phyloP scores from a whole-genome alignment of 2,329 filamentous ascomycete genomes.

The Fusarium abutilonis region DNA sequence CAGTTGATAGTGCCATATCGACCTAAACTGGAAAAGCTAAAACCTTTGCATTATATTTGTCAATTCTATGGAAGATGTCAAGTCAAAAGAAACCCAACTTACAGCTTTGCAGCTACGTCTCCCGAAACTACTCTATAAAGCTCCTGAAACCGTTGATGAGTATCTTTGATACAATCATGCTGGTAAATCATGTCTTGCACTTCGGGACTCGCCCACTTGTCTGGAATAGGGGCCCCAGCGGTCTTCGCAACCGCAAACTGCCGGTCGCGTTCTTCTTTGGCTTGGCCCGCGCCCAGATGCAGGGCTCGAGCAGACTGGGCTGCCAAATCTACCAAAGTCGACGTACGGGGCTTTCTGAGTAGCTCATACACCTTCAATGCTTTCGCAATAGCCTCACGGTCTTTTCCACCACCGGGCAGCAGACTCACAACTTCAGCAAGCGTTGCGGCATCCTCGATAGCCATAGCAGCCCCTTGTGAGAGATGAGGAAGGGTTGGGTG shows the following conservation, averaged over 20 bases:
- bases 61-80: no score
- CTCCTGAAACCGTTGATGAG: no score
- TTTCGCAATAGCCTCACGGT: not conserved
- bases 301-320: constrained; percentile 8
- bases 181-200: constrained; percentile 29
- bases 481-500: constrained; percentile 20
- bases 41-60: no score
- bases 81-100: no score
- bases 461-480: constrained; percentile 19
- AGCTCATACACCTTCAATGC: constrained; percentile 7
- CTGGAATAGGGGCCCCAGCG: constrained; percentile 2
- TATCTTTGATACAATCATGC: constrained; percentile 3
- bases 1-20: no score
- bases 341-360: constrained; percentile 3
- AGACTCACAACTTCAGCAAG: constrained; percentile 1
- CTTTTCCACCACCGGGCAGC: not conserved
- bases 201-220: constrained; percentile 30
- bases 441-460: constrained; percentile 9
- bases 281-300: constrained; percentile 2
- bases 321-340: constrained; percentile 13
- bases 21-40: no score
- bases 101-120: no score
- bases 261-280: constrained; percentile 11
- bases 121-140: no score
- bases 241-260: constrained; percentile 13